These are phyloP conservation scores for Saussurea involucrata DNA, from an alignment of 129 eudicot species.

Conservation along the genomic window DNA sequence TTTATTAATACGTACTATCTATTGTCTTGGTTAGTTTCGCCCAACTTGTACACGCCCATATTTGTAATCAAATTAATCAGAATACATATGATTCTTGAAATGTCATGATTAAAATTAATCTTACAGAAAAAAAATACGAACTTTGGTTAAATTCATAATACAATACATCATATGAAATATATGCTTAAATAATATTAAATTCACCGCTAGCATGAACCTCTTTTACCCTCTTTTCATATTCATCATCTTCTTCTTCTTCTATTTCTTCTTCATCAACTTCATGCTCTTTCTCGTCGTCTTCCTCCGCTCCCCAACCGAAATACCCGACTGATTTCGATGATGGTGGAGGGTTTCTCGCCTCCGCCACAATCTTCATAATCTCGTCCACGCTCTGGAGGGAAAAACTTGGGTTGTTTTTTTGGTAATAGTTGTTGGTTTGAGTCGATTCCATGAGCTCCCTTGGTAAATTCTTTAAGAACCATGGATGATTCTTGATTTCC, in stretches of 20 bases:
- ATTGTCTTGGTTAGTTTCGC: no score
- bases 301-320: slow-evolving; percentile 62
- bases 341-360: slow-evolving; percentile 65
- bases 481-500: slow-evolving; percentile 80
- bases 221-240: slow-evolving; percentile 66
- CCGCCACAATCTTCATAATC: slow-evolving; percentile 69
- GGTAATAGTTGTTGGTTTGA: slow-evolving; percentile 59
- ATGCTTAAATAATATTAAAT: slow-evolving; percentile 24
- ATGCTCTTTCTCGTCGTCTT: slow-evolving; percentile 32
- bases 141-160: slow-evolving; percentile 1
- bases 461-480: slow-evolving; percentile 87
- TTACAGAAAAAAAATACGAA: slow-evolving; percentile 6
- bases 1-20: no score
- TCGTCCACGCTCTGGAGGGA: slow-evolving; percentile 56
- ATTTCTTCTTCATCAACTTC: slow-evolving; percentile 40
- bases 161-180: slow-evolving; percentile 5
- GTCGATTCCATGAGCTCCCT: slow-evolving; percentile 63
- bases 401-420: slow-evolving; percentile 51
- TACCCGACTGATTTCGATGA: slow-evolving; percentile 34
- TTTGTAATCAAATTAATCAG: no score
- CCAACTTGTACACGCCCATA: no score
- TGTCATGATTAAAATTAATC: neutral
- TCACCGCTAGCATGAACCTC: slow-evolving; percentile 75
- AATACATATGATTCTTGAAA: neutral
- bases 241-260: slow-evolving; percentile 57